Base-by-base conservation (phyloP, 805 yeast species). In the Pichia occidentalis region DNA sequence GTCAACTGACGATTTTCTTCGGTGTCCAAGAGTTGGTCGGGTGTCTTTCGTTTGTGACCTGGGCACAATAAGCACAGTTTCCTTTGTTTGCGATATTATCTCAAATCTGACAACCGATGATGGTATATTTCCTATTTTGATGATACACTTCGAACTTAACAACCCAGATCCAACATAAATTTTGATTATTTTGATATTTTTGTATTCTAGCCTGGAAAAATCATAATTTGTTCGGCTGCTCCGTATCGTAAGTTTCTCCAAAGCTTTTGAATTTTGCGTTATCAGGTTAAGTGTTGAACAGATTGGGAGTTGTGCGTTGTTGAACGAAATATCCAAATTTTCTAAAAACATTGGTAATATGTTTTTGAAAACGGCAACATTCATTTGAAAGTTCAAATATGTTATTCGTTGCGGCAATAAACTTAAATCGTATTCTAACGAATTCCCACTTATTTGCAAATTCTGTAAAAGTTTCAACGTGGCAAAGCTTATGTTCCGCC, bases 401-500 rank as follows among this genome's bases (percentile, higher is more conserved):
- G 21, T 16, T 20, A 39, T 21, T 10, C 12, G 12, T 11, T 24
- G 30, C 4, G 42, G 42, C 8, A 39, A 13, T 13, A 24, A 19
- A 4, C 17, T 24, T 17, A 39, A 24, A 29, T 34, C 34, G 30
- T 39, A 39, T 24, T 39, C 38, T 9, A n/a, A 3, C 7, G 31
- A 25, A 7, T n/a, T 16, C 3, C 38, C 38, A 10, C 25, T n/a
- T 6, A 39, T 34, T 29, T 24, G 20, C 10, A 39, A 39, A 13
- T 17, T 23, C 16, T 23, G n/a, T 12, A 39, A 7, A 4, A 20
- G 23, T 34, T 29, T 24, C 7, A 39, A 16, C 9, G 18, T 14
- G 7, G 38, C 22, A n/a, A 39, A 34, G 21, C 34, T 16, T 34
- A 39, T 38, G 5, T 17, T n/a, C 3, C 17, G 12, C 42, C 42